Evolutionary conservation across 768 basidiomycete genomes (phyloP).

Genomic region (Naganishia onofrii): DNA sequence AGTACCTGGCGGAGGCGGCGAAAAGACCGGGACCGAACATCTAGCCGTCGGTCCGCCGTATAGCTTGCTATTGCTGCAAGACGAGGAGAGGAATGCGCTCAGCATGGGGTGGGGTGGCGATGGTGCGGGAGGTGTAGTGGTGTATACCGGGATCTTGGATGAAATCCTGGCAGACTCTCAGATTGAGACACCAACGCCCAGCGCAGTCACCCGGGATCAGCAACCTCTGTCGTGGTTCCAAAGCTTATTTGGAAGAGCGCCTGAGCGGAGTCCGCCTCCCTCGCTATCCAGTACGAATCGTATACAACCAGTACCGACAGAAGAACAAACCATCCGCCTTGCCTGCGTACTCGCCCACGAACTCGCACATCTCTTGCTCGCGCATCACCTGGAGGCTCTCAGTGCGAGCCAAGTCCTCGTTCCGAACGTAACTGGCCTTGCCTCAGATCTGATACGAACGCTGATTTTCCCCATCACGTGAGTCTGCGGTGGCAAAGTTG

Average conservation of each 20-base stretch:
- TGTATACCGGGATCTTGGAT: slow-evolving; percentile 90
- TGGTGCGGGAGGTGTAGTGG: slow-evolving; percentile 86
- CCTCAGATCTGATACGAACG: slow-evolving; percentile 71
- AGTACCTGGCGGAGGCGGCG: slow-evolving; percentile 42
- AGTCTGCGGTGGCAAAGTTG: slow-evolving; percentile 57
- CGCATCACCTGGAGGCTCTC: slow-evolving; percentile 88
- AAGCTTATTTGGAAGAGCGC: slow-evolving; percentile 41
- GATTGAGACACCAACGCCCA: slow-evolving; percentile 48
- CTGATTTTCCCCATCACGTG: slow-evolving; percentile 83
- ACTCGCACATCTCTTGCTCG: slow-evolving; percentile 81
- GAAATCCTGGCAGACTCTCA: slow-evolving; percentile 61
- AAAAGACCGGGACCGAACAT: slow-evolving; percentile 43
- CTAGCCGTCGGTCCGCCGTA: slow-evolving; percentile 73
- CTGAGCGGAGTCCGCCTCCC: slow-evolving; percentile 43
- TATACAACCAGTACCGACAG: slow-evolving; percentile 59
- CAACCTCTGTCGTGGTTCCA: slow-evolving; percentile 45
- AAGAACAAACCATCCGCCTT: slow-evolving; percentile 79
- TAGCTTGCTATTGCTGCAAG: slow-evolving; percentile 82
- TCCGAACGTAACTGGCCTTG: slow-evolving; percentile 73
- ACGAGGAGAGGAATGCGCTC: slow-evolving; percentile 85
- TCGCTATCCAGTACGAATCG: slow-evolving; percentile 33
- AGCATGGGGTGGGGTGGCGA: slow-evolving; percentile 87
- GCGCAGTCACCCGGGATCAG: slow-evolving; percentile 45
- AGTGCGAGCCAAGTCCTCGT: slow-evolving; percentile 78
- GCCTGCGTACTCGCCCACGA: slow-evolving; percentile 92